Percentiles rank a stretch among this genome's conserved stretches.
These are phyloP conservation scores for Biscogniauxia marginata DNA, from an alignment of 2,329 filamentous ascomycete genomes.

Conservation along the genomic window DNA sequence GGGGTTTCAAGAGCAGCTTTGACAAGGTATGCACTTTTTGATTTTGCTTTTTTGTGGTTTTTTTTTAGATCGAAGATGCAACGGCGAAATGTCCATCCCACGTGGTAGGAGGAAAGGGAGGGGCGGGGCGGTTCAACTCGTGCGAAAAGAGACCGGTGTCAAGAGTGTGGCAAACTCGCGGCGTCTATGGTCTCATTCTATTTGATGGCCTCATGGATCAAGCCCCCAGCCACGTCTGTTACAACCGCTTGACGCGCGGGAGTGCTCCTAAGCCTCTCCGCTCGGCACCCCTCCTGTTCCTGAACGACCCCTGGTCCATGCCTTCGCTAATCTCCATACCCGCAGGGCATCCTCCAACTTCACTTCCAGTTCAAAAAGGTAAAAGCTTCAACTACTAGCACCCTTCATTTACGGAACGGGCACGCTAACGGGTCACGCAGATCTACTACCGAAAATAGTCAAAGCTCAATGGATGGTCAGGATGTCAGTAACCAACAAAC, in stretches of 20 bases:
- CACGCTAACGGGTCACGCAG: slow-evolving; percentile 26
- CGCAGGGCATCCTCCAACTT: slow-evolving; percentile 85
- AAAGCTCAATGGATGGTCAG: not conserved
- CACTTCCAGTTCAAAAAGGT: slow-evolving; percentile 99
- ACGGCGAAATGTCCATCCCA: not conserved
- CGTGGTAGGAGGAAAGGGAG: not conserved
- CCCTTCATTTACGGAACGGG: not conserved
- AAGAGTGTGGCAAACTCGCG: slow-evolving; percentile 10
- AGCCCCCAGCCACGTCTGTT: slow-evolving; percentile 13
- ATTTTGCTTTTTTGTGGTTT: slow-evolving; percentile 5
- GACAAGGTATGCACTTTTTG: slow-evolving; percentile 77
- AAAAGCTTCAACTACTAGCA: slow-evolving; percentile 27
- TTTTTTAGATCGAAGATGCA: slow-evolving; percentile 9
- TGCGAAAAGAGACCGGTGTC: slow-evolving; percentile 2
- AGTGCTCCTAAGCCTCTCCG: slow-evolving; percentile 11
- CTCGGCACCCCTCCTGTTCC: slow-evolving; percentile 9
- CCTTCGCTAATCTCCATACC: slow-evolving; percentile 27
- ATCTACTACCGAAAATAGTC: slow-evolving; percentile 41
- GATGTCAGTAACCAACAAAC: slow-evolving; percentile 2
- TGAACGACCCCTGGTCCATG: slow-evolving; percentile 9
- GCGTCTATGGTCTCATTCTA: slow-evolving; percentile 9
- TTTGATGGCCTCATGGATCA: slow-evolving; percentile 8
- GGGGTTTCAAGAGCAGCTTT: slow-evolving; percentile 94
- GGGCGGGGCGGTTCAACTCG: not conserved
- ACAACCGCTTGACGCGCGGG: slow-evolving; percentile 10